These are phyloP conservation scores for Penicillium soppii DNA, from an alignment of 495 filamentous ascomycete genomes.

Conservation along the genomic window DNA sequence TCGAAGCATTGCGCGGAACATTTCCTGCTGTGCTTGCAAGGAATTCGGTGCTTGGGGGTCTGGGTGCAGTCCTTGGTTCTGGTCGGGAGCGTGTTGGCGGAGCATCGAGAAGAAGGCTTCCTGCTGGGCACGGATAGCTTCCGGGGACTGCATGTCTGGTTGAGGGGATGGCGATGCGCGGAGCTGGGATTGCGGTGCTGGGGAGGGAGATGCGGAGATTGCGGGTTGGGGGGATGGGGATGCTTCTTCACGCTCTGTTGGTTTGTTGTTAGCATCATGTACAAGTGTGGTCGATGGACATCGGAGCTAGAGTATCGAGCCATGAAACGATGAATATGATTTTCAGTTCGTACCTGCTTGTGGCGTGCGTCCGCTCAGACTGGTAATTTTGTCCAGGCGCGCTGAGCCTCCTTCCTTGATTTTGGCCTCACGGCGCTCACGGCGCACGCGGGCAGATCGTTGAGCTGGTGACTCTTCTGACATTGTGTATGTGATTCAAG, in stretches of 20 bases:
- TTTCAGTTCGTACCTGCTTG: conserved; percentile 31
- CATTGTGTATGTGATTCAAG: too few relatives aligned
- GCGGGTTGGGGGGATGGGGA: conserved; percentile 33
- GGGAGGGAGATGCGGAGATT: conserved; percentile 32
- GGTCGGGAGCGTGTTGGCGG: conserved; percentile 34
- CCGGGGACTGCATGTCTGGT: conserved; percentile 15
- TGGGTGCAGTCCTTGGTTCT: conserved; percentile 27
- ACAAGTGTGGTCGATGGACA: not conserved
- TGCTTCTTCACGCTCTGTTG: conserved; percentile 29
- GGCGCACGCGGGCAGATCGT: conserved; percentile 77
- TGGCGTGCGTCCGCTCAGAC: conserved; percentile 66
- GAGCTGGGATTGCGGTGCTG: conserved; percentile 25
- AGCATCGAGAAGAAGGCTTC: conserved; percentile 48
- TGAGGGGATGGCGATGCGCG: conserved; percentile 18
- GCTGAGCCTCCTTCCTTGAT: conserved; percentile 77
- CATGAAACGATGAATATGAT: too few relatives aligned
- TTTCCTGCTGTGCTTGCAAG: conserved; percentile 34
- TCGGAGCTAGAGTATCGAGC: too few relatives aligned
- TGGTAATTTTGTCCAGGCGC: conserved; percentile 82
- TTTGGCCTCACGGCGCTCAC: conserved; percentile 88
- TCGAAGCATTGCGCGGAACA: conserved; percentile 44
- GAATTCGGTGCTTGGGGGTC: conserved; percentile 26
- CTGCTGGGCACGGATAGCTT: conserved; percentile 37
- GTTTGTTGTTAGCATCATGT: conserved; percentile 13
- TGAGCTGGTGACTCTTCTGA: conserved; percentile 57